Evolutionary conservation across 331 rosid genomes (phyloP), one percentile per base, ranked within the genome.

Genomic region (Pyrus hybrid): DNA sequence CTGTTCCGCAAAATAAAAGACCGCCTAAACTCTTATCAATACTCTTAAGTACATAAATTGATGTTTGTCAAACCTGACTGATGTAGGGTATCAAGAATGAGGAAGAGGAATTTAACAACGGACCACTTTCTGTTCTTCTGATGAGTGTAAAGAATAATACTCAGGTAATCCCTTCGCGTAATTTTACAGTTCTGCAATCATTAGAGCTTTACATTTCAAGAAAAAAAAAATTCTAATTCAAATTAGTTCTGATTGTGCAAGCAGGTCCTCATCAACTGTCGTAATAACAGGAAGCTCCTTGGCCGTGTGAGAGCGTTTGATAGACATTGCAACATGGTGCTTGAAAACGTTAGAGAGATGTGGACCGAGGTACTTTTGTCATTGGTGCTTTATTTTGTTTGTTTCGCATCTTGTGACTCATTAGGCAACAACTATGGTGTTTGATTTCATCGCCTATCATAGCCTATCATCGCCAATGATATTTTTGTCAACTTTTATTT

Each of bases 231-330:
- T 11, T 67, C 13, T 23, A 14, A 16, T 17, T 20, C 28, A 29
- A 53, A 18, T 2, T 54, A 3, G 20, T 68, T 61, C 28, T 60
- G n/a, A 26, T 56, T 25, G 30, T 56, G 5, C 5, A 5, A 83
- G 41, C 77, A 92, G 99, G 99, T 94, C 5, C 89, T 92, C 49
- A 90, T 94, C 37, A 94, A 94, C 60, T 91, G 97, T 56, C 86
- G 96, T 10, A 91, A 94, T 84, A 94, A 90, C 80, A 87, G 80
- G 73, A 92, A 94, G 78, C 99, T 94, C 63, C 81, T 94, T 12
- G 99, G 99, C 8, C 93, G 93, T 20, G 96, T 92, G 12, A 84
- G 97, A 81, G 99, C 99, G 2, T 94, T 94, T 51, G 99, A 94
- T 58, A 83, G 98, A 67, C 97, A 92, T 82, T 94, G 96, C 85